Percentiles rank a stretch among this genome's conserved stretches.
Conservation (phyloP, 345 rosid genomes). For the Citrus medica region DNA sequence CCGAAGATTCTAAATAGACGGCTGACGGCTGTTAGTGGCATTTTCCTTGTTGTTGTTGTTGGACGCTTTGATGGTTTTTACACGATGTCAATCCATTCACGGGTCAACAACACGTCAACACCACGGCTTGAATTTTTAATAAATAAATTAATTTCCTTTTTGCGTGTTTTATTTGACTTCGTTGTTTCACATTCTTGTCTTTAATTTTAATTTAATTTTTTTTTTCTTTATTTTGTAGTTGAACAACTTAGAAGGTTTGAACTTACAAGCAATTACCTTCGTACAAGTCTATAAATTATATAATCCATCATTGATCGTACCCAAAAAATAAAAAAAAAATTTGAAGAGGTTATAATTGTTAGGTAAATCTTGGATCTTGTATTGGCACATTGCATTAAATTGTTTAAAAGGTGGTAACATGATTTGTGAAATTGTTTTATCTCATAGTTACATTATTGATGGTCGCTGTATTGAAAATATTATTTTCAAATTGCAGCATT, state of each 20-base stretch:
- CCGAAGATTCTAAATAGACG: constrained; percentile 20
- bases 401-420: background rate
- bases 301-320: background rate
- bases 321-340: background rate
- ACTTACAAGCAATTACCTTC: background rate
- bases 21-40: constrained; percentile 9
- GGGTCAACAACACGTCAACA: constrained; percentile 2
- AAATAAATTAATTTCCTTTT: background rate
- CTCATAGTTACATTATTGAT: background rate
- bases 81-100: background rate
- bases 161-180: background rate
- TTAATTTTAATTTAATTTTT: background rate
- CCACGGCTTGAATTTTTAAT: background rate
- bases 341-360: background rate
- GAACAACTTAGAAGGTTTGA: background rate
- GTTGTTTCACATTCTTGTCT: background rate
- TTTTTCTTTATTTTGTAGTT: background rate
- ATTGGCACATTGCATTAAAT: background rate
- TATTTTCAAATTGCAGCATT: background rate
- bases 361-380: background rate
- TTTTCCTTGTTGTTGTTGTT: background rate
- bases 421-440: background rate
- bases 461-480: background rate
- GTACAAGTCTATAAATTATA: background rate
- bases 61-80: background rate